Evolutionary conservation across 257 asterid genomes (phyloP).

Genomic region (Nicotiana tomentosiformis): DNA sequence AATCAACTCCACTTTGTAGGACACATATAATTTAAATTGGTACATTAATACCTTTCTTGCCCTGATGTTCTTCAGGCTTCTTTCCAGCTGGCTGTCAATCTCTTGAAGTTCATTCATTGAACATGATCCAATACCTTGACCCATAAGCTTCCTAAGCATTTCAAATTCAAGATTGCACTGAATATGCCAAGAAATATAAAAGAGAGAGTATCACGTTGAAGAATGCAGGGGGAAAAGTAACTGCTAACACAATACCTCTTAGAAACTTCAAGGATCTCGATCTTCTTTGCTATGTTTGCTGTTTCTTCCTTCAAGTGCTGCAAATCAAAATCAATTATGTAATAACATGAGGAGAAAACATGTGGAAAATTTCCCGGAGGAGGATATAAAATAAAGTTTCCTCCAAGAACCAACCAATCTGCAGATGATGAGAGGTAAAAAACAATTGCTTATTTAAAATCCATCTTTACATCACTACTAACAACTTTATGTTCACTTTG

Average conservation of each 20-base stretch:
- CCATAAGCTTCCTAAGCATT: conserved; percentile 51
- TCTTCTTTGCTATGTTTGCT: conserved; percentile 39
- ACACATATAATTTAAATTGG: too few species aligned
- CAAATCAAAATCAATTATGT: conserved; percentile 8
- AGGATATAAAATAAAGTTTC: too few species aligned
- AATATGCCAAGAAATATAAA: not conserved
- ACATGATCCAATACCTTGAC: conserved; percentile 49
- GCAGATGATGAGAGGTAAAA: not conserved
- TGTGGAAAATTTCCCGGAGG: too few species aligned
- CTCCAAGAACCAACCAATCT: not conserved
- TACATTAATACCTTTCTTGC: conserved; percentile 40
- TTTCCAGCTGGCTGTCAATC: conserved; percentile 52
- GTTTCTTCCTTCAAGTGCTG: conserved; percentile 59
- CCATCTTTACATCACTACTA: too few species aligned
- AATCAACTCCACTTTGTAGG: not conserved
- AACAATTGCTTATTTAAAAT: too few species aligned
- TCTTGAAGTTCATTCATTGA: conserved; percentile 54
- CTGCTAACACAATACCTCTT: conserved; percentile 35
- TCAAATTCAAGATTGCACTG: not conserved
- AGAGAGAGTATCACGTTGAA: not conserved
- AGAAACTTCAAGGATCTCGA: conserved; percentile 53
- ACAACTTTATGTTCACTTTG: too few species aligned
- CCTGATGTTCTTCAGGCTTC: conserved; percentile 48
- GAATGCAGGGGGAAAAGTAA: not conserved
- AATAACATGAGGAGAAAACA: not conserved